Conservation (phyloP, 2,329 filamentous ascomycete genomes). For the Phialophora macrospora region DNA sequence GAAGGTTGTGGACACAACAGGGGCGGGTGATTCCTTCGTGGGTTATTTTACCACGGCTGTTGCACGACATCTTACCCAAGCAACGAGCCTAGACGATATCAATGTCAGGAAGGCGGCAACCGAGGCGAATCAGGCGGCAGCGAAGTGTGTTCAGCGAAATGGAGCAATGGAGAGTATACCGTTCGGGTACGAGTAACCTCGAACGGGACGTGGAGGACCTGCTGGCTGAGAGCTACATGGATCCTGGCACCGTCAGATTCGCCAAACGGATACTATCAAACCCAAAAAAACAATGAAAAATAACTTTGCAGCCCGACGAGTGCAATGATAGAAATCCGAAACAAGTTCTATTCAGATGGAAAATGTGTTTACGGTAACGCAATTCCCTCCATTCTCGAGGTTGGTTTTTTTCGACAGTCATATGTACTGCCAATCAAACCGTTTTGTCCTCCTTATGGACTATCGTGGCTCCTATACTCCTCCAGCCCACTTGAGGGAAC, state of each 20-base stretch:
- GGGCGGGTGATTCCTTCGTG: conserved; percentile 92
- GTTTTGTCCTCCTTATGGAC: too few species aligned
- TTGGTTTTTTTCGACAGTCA: too few species aligned
- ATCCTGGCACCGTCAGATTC: background rate
- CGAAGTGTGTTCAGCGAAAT: conserved; percentile 51
- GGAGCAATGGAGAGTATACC: conserved; percentile 57
- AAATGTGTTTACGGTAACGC: too few species aligned
- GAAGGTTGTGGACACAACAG: conserved; percentile 87
- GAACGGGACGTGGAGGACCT: background rate
- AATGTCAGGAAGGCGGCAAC: conserved; percentile 53
- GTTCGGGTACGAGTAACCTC: conserved; percentile 49
- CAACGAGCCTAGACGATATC: conserved; percentile 58
- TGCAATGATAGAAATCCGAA: background rate
- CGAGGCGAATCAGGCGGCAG: conserved; percentile 52
- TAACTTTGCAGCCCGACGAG: background rate
- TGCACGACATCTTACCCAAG: conserved; percentile 57
- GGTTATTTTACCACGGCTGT: conserved; percentile 80
- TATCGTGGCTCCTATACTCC: too few species aligned
- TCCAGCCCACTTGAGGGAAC: too few species aligned
- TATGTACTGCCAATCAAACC: too few species aligned
- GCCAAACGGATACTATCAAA: background rate
- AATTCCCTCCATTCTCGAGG: too few species aligned
- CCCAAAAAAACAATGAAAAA: background rate
- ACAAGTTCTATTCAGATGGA: too few species aligned
- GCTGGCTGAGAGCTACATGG: background rate